Conservation (phyloP, 805 yeast species). For the Candida dendrica region DNA sequence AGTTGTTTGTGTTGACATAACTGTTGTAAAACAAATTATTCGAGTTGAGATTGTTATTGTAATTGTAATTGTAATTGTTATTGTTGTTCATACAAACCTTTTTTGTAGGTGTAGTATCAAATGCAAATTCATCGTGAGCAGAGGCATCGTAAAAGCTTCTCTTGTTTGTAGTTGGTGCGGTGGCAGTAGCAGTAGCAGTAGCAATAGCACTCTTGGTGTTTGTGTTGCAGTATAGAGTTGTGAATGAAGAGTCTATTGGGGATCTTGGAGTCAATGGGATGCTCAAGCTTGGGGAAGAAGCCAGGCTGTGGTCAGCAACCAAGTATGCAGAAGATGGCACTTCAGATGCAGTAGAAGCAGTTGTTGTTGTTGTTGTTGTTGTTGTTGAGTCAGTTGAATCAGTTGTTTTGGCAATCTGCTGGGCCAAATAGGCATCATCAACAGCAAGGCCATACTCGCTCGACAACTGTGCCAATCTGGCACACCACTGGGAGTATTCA, state of each 20-base stretch:
- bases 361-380: background rate
- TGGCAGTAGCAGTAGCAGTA: no score
- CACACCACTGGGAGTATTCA: conserved; percentile 9
- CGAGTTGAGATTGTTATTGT: no score
- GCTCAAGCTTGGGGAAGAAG: background rate
- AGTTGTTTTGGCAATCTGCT: background rate
- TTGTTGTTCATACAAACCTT: background rate
- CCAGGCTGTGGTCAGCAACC: no score
- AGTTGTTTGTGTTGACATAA: background rate
- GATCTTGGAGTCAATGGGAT: conserved; percentile 19
- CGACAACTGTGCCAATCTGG: background rate
- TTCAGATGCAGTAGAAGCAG: background rate
- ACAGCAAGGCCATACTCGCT: background rate
- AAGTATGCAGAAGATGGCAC: background rate
- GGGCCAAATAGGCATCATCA: background rate
- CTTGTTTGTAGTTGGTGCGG: no score
- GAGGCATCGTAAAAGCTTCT: background rate
- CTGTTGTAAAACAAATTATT: background rate
- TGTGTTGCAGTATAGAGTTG: background rate
- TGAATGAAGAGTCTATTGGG: conserved; percentile 7
- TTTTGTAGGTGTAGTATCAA: background rate
- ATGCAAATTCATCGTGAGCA: no score
- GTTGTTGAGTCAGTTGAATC: no score
- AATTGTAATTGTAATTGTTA: no score
- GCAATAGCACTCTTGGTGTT: no score